Conservation (phyloP, 1,139 yeast genomes). For the Eremothecium coryli region DNA sequence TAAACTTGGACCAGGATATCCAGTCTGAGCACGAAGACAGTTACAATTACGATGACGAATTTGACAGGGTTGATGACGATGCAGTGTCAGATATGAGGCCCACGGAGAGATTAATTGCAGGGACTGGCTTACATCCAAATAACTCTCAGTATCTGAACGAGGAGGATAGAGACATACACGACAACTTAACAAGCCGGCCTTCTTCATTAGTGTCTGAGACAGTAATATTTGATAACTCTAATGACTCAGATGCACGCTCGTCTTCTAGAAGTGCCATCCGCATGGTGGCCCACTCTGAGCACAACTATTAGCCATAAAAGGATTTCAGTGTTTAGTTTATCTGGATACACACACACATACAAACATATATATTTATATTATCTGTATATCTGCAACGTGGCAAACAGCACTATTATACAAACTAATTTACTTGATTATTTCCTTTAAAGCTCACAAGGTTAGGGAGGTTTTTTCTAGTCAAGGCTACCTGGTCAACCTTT, state of each 20-base stretch:
- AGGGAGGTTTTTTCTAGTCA: constrained; percentile 19
- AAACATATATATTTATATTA: too few species aligned
- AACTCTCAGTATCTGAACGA: constrained; percentile 11
- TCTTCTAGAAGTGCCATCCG: too few species aligned
- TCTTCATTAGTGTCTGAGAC: constrained; percentile 19
- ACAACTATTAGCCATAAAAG: too few species aligned
- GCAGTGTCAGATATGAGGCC: constrained; percentile 2
- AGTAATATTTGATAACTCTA: constrained; percentile 5
- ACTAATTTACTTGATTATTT: too few species aligned
- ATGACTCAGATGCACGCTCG: too few species aligned
- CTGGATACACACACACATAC: too few species aligned
- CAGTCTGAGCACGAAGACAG: constrained; percentile 8
- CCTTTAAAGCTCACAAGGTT: constrained; percentile 23
- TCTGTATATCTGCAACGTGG: too few species aligned
- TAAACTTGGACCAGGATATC: constrained; percentile 3
- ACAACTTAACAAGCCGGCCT: constrained; percentile 18
- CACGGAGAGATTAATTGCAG: constrained; percentile 3
- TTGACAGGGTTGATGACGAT: constrained; percentile 5
- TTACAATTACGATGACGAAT: constrained; percentile 9
- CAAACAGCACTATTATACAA: too few species aligned
- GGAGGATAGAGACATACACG: too few species aligned
- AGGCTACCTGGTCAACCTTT: constrained; percentile 59
- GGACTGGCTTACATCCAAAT: constrained; percentile 5
- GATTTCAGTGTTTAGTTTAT: too few species aligned
- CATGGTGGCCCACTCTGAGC: too few species aligned